These are phyloP conservation scores for Macrotyloma uniflorum DNA, from an alignment of 306 rosid species.

Conservation along the genomic window DNA sequence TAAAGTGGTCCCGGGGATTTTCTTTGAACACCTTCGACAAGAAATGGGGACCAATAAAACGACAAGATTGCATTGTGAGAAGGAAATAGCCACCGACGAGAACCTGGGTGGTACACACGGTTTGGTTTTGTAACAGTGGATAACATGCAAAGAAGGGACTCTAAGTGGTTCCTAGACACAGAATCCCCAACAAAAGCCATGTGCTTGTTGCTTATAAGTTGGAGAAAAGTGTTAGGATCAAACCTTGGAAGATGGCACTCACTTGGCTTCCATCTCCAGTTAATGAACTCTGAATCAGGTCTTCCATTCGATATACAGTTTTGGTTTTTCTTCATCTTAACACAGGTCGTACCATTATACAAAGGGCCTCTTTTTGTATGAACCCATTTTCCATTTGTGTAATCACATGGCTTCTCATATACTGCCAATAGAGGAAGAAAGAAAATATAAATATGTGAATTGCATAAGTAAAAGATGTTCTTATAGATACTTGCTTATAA, in stretches of 20 bases:
- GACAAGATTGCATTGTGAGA: conserved; percentile 62
- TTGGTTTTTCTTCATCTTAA: conserved; percentile 57
- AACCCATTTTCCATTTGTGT: conserved; percentile 67
- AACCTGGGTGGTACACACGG: conserved; percentile 49
- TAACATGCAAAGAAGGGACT: conserved; percentile 75
- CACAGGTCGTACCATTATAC: conserved; percentile 63
- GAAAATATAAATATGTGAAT: not conserved
- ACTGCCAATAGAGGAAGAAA: not conserved
- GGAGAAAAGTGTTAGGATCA: conserved; percentile 63
- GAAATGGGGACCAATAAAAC: conserved; percentile 79
- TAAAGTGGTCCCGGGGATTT: conserved; percentile 41
- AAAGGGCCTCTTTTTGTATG: conserved; percentile 50
- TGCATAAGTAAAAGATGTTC: not conserved
- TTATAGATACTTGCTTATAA: not conserved
- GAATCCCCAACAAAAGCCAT: conserved; percentile 84
- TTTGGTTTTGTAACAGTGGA: conserved; percentile 55
- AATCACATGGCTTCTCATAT: conserved; percentile 58
- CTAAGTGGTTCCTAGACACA: conserved; percentile 75
- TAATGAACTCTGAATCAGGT: conserved; percentile 53
- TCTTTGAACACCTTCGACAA: conserved; percentile 64
- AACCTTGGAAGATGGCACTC: conserved; percentile 68
- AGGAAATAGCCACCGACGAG: conserved; percentile 55
- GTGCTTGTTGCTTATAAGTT: conserved; percentile 54
- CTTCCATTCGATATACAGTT: conserved; percentile 73
- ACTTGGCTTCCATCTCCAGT: conserved; percentile 76